These are phyloP conservation scores for Podila clonocystis DNA, from an alignment of 192 early-diverging fungal species.

Conservation along the genomic window DNA sequence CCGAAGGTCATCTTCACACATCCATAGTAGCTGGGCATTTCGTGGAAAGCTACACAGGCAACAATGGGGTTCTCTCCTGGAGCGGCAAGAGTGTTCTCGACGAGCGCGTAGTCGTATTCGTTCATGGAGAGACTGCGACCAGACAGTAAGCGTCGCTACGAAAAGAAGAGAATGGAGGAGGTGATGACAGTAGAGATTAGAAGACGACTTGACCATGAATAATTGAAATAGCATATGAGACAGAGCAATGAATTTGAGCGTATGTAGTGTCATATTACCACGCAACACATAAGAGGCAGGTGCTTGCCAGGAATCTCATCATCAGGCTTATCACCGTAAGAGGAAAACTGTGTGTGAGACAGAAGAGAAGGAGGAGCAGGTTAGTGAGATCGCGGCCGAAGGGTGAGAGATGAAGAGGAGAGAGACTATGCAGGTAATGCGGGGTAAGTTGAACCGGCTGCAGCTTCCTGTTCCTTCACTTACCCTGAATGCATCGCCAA, in stretches of 20 bases:
- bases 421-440: not conserved
- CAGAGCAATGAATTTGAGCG: not conserved
- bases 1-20: not conserved
- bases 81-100: constrained; percentile 4
- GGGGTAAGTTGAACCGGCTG: not conserved
- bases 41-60: constrained; percentile 1
- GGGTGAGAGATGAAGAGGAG: too few relatives aligned
- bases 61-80: constrained; percentile 4
- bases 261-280: too few relatives aligned
- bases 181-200: not conserved
- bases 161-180: not conserved
- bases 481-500: constrained; percentile 12
- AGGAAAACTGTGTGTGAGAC: too few relatives aligned
- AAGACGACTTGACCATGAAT: not conserved
- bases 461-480: constrained; percentile 1
- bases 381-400: too few relatives aligned
- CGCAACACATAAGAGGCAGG: too few relatives aligned
- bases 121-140: constrained; percentile 3
- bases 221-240: not conserved
- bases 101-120: constrained; percentile 9
- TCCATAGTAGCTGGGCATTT: not conserved
- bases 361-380: too few relatives aligned
- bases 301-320: too few relatives aligned
- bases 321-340: too few relatives aligned
- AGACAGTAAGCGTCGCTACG: not conserved